Base-by-base conservation (phyloP, 805 yeast genomes). In the Metschnikowia vanudenii region DNA sequence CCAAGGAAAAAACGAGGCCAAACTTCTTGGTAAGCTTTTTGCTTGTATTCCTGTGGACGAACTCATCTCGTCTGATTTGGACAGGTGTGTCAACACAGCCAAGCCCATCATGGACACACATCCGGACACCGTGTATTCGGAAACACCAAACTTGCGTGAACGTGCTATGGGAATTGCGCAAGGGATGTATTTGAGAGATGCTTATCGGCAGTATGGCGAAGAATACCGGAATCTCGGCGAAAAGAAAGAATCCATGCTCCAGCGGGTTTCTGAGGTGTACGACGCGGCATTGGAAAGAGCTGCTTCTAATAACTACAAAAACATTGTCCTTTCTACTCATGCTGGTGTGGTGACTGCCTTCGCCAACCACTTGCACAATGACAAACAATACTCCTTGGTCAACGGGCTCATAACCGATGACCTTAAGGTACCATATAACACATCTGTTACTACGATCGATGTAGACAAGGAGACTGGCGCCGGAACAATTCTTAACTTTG, bases 261-360 rank as follows among this genome's bases (percentile, higher is more conserved):
- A 49, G 1, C 70, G 96, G 46, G 68, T 88, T 4, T 64, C 66
- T 7, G 44, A 55, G 4, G 80, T 74, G 41, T 75, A 85, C 70
- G 62, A 70, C 18, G 41, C 49, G 1, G 64, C 79, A 0, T 59
- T 81, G 3, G 64, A 69, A 9, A 68, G 67, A 22, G 64, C 76
- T 2, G 55, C 62, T 3, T 54, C 54, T 0, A 57, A 65, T 1
- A 63, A 63, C 19, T 59, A 64, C 45, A 65, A 64, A 41, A 86
- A 85, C 55, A 74, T 85, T 2, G 68, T 82, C 11, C 49, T 87
- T 17, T 79, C 88, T 46, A 80, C 89, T 12, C 96, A 88, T 61
- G 96, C 96, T 17, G 96, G 96, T 8, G 85, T 85, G 1, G 81
- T 88, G n/a, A 77, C 88, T 38, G 76, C 81, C 24, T 73, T 83